Percentiles rank a stretch among this genome's conserved stretches.
Evolutionary conservation across 1,284 basidiomycete species (phyloP).

Genomic region (Garcileccinum viscosum): DNA sequence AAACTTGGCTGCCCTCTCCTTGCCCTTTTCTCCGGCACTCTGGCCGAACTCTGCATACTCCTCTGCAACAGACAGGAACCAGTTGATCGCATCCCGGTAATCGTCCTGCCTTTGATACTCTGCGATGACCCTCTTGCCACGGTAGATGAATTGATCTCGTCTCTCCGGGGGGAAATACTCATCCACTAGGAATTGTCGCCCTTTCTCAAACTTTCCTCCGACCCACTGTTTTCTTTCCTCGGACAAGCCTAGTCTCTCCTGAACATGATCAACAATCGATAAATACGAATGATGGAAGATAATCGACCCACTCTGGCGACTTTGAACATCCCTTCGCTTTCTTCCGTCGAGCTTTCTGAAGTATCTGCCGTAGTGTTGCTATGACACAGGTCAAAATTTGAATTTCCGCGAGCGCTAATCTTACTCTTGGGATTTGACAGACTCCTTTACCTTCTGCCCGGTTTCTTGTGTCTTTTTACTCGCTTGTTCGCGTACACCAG

Average conservation of each 20-base stretch:
- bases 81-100: slow-evolving; percentile 83
- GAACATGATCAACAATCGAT: not conserved
- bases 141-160: slow-evolving; percentile 63
- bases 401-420: not conserved
- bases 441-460: slow-evolving; percentile 18
- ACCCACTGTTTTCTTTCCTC: slow-evolving; percentile 48
- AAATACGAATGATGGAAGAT: not conserved
- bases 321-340: slow-evolving; percentile 37
- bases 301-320: slow-evolving; percentile 41
- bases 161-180: slow-evolving; percentile 74
- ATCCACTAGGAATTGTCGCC: slow-evolving; percentile 53
- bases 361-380: slow-evolving; percentile 5
- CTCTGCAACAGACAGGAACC: slow-evolving; percentile 76
- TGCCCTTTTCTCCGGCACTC: slow-evolving; percentile 50
- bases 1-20: slow-evolving; percentile 42
- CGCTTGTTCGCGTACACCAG: slow-evolving; percentile 18
- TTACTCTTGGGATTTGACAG: slow-evolving; percentile 27
- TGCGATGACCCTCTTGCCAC: slow-evolving; percentile 71
- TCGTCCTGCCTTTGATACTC: slow-evolving; percentile 94
- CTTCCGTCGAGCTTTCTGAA: slow-evolving; percentile 18
- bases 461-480: slow-evolving; percentile 8
- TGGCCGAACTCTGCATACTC: slow-evolving; percentile 79
- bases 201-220: slow-evolving; percentile 45
- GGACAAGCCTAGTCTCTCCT: slow-evolving; percentile 42
- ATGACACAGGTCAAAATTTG: not conserved